Base-by-base conservation (phyloP, 2,329 filamentous ascomycete species). In the Teratosphaeria pseudoeucalypti region DNA sequence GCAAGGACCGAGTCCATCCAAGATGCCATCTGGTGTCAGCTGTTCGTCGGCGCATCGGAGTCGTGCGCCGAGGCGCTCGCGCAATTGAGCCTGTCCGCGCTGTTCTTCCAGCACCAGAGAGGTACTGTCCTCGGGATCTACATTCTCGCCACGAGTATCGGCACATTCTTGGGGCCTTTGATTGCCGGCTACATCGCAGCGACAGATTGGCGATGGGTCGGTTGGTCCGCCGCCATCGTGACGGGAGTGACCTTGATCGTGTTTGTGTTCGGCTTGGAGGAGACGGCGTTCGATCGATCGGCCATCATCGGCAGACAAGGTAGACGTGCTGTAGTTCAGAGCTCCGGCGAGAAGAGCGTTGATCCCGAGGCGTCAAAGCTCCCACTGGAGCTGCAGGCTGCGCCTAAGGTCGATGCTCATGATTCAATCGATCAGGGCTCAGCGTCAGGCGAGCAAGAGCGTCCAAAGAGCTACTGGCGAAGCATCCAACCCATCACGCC, bases 11-110 rank as follows among this genome's bases (percentile, higher is more conserved):
- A 74, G 55, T 75, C 66, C 26, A 74, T 72, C 1, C 67, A 71
- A 16, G 79, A 82, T 59, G 77, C 79, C 2, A 77, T 83, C 58
- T 81, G 79, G 76, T 79, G 79, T 54, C 81, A 83, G 66, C 73
- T 83, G 2, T 83, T 83, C 58, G 79, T 83, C 2, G 81, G 81
- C 16, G 80, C 80, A 2, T 82, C 81, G 4, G 81, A 83, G 68
- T 76, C 79, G 9, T 80, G 80, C 52, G 81, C 79, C 1, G 81
- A 84, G 68, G 81, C 81, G 0, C 76, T 80, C 34, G 81, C 81
- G 6, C 81, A 84, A 65, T 70, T 82, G n/a, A 82, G 80, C 1
- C 72, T 84, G 32, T 79, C 81, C 7, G 81, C 83, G 63, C 75
- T 83, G 34, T 83, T 81, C 73, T 83, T 80, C 32, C 79, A 82